These are phyloP conservation scores for Rubia tinctorum DNA, from an alignment of 305 asterid species.

Conservation along the genomic window DNA sequence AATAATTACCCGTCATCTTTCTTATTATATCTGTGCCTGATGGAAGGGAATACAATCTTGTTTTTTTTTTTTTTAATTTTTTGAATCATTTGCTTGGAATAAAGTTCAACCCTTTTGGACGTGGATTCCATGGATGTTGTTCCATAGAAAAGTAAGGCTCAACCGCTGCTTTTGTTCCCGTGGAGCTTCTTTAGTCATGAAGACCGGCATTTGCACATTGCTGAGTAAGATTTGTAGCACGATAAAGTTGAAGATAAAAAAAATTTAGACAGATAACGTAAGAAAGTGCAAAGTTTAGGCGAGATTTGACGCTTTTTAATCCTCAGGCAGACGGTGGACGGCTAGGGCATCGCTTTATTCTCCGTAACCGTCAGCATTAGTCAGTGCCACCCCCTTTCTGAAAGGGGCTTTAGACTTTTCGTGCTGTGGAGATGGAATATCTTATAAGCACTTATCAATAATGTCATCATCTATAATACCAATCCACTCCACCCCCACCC, in stretches of 20 bases:
- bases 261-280: constrained; percentile 33
- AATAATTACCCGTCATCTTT: not conserved
- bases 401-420: constrained; percentile 28
- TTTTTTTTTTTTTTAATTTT: not conserved
- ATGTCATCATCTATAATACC: constrained; percentile 2
- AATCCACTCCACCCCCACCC: not conserved
- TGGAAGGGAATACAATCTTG: not conserved
- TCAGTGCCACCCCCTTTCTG: constrained; percentile 27
- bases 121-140: constrained; percentile 49
- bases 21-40: not conserved
- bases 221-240: constrained; percentile 3
- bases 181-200: not conserved
- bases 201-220: not conserved
- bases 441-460: constrained; percentile 1
- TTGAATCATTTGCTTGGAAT: constrained; percentile 21
- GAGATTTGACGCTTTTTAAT: constrained; percentile 20
- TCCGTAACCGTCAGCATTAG: constrained; percentile 41
- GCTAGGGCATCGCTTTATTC: constrained; percentile 35
- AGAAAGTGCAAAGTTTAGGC: constrained; percentile 32
- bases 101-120: constrained; percentile 44
- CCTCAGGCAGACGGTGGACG: constrained; percentile 27
- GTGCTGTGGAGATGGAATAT: constrained; percentile 8
- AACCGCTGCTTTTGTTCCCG: constrained; percentile 11
- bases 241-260: constrained; percentile 30
- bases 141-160: constrained; percentile 19